Conservation (phyloP, 306 rosid species). For the Glycine tomentella region DNA sequence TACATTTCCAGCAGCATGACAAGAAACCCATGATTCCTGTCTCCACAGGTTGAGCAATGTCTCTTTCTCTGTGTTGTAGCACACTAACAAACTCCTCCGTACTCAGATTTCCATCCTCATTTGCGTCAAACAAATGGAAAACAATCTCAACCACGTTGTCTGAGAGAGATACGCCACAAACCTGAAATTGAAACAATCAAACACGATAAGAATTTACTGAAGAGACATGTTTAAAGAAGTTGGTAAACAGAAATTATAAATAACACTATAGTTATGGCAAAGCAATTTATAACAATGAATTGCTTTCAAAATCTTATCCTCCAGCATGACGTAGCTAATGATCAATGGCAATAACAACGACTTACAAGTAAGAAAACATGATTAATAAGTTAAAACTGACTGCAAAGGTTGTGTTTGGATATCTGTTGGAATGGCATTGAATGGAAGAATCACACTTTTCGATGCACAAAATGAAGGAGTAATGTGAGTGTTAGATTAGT, state of each 20-base stretch:
- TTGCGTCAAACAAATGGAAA: slow-evolving; percentile 27
- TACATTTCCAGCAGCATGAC: slow-evolving; percentile 20
- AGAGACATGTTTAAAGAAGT: neutral
- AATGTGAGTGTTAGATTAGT: too few relatives aligned
- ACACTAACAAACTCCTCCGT: slow-evolving; percentile 23
- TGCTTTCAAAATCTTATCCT: neutral
- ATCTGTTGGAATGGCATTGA: too few relatives aligned
- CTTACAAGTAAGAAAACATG: neutral
- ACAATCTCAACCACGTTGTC: slow-evolving; percentile 32
- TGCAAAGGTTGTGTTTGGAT: too few relatives aligned
- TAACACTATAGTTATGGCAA: neutral
- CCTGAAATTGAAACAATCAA: slow-evolving; percentile 11
- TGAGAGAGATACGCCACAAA: slow-evolving; percentile 16
- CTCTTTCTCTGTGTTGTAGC: slow-evolving; percentile 8
- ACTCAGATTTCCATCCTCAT: slow-evolving; percentile 15
- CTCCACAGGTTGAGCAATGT: neutral
- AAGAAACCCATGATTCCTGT: slow-evolving; percentile 24
- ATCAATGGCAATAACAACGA: neutral
- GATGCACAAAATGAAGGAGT: too few relatives aligned
- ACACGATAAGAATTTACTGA: neutral
- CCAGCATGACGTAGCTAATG: neutral
- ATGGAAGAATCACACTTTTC: too few relatives aligned
- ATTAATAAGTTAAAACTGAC: too few relatives aligned
- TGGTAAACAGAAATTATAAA: neutral
- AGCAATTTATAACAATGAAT: neutral